Evolutionary conservation across 1,284 basidiomycete genomes (phyloP), one percentile per base, ranked within the genome.

Genomic region (Chalciporus sp.): DNA sequence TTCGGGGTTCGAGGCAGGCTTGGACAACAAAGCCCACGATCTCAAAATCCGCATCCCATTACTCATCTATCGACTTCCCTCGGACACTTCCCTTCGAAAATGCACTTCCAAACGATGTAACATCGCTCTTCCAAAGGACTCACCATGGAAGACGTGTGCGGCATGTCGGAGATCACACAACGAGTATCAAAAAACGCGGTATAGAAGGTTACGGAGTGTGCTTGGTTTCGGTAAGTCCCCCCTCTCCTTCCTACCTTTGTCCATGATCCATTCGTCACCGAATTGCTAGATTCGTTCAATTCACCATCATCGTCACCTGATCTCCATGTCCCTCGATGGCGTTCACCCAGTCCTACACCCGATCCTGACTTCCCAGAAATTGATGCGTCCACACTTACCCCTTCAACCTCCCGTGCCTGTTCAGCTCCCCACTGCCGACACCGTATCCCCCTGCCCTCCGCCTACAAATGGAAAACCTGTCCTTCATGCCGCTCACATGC

Each of bases 141-240:
- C 71, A 48, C 64, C 61, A 17, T 73, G 72, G 74, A 73, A 74
- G 56, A 68, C 64, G 47, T 75, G 75, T 39, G 59, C 67, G 20
- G 44, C 66, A 2, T 75, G 75, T 54, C 72, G 75, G 19, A 47
- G 60, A 40, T 62, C 67, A 23, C 60, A 67, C 33, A 62, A 72
- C 12, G 47, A 58, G 42, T 74, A 72, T 58, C 66, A 68, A 31
- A 26, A 16, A 7, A 16, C 29, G 10, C 63, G 51, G 9, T 20
- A 62, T 31, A 57, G 55, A 23, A 19, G 29, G 6, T 55, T 48
- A 27, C 47, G 52, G 19, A n/a, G 26, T 11, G 6, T 52, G 8
- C 7, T 49, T 9, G 49, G 51, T 23, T 17, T 52, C 2, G 47
- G 66, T 64, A 42, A 52, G 65, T 37, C 11, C 4, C n/a, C n/a